Evolutionary conservation across 805 yeast species (phyloP), one percentile per base, ranked within the genome.

Genomic region (Crinitomyces ghanaensis): DNA sequence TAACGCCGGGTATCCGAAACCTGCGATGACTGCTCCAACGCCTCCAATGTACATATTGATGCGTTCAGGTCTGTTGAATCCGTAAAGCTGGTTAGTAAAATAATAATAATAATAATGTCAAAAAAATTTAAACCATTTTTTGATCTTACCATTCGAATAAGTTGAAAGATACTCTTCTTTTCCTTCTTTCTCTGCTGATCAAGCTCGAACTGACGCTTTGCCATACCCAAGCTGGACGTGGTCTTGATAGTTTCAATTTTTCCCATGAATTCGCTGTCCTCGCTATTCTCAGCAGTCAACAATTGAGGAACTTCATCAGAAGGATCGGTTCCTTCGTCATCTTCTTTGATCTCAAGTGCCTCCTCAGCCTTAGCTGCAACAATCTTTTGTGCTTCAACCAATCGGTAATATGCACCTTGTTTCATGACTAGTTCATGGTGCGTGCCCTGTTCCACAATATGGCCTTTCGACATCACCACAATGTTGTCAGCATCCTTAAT

Each of bases 401-500:
- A 47, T 7, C 39, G 39, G 27, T 43, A 34, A 42, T 59, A 51
- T 36, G 44, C 36, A 21, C 60, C 60, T 6, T 41, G 34, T 23
- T 25, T 26, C 5, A 37, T 45, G 6, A 61, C 33, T 19, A 66
- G 50, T 33, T 57, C 61, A 4, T 44, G 45, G 39, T 63, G 68
- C 8, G 51, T 53, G 3, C 70, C 71, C 37, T 54, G 58, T 44
- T 65, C 70, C 12, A 61, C 67, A 40, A 71, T 72, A 38, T 62
- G 68, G 8, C 75, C 71, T 35, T 60, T 56, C 8, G 52, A 39
- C 51, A 72, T 57, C 13, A 72, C 78, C 23, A 72, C 65, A 14
- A 73, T 63, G 37, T 72, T 49, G 36, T 69, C 67, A 34, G 78
- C 73, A 41, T 72, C 72, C 43, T 60, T 62, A 36, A 72, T 70